Evolutionary conservation across 1,139 yeast species (phyloP), one percentile per base, ranked within the genome.

Genomic region (Blastobotrys ciferrii): DNA sequence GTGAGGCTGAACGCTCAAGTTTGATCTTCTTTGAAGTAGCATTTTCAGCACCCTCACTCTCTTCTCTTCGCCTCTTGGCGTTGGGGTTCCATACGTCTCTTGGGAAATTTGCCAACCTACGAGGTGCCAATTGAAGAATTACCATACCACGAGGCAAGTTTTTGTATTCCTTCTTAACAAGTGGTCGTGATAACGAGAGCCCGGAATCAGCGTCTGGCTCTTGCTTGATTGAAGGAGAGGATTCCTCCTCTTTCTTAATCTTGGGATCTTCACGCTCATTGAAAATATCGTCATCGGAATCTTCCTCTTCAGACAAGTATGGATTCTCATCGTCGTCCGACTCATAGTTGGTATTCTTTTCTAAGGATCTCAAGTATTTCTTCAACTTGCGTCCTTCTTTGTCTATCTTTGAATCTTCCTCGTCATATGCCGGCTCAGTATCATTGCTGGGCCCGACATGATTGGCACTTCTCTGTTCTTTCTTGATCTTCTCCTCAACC

Each of bases 251-350:
- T 49, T 47, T 54, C 53, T 59, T 60, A 48, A 56, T 15, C 28
- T 36, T 36, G 18, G 40, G n/a, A 13, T 36, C 46, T 4, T 20
- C 31, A 11, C 28, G 32, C 23, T 42, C 48, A 17, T 45, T 47
- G 47, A 46, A 54, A 42, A 48, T 19, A 37, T 48, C 51, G 6
- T 47, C 49, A 25, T 53, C 50, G 12, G 58, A 59, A 17, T 68
- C 68, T 32, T 76, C 78, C 32, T 75, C 75, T 36, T 80, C 80
- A 0, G 92, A 82, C 23, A 87, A 73, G 62, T 88, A 89, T 31
- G 97, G 97, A 62, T 88, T 87, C 37, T 75, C 73, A 46, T 88
- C 95, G 56, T 87, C 95, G 57, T 89, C 96, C 47, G 92, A 81
- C 50, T 92, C 97, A 66, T 92, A 92, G 52, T 87, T 84, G 35